A percentile compares a stretch with the other conserved stretches of the same genome.
Evolutionary conservation across 1,284 basidiomycete genomes (phyloP).

Genomic region (Thecaphora frezii): DNA sequence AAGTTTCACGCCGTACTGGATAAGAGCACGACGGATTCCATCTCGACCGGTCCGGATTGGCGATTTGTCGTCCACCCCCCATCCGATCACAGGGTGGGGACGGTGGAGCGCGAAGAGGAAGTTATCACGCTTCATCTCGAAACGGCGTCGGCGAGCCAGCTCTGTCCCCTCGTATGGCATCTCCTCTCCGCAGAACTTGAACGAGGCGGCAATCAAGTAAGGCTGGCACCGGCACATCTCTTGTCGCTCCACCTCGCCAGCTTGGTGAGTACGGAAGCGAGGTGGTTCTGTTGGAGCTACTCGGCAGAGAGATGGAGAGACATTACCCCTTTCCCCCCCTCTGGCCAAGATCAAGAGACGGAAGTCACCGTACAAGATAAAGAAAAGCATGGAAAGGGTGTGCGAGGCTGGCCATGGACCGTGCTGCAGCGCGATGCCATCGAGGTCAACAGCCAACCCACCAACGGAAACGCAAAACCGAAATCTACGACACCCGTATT

Average conservation of each 20-base stretch:
- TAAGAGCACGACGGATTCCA: conserved; percentile 33
- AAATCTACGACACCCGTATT: not conserved
- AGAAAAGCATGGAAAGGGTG: too few relatives aligned
- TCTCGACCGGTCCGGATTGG: conserved; percentile 19
- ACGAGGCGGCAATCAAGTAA: not conserved
- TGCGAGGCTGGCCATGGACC: not conserved
- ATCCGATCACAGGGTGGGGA: too few relatives aligned
- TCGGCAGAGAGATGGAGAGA: conserved; percentile 1
- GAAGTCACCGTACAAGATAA: too few relatives aligned
- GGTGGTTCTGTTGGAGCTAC: not conserved
- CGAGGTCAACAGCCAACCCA: not conserved
- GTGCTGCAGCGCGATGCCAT: not conserved
- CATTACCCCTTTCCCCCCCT: not conserved
- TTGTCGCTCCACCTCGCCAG: not conserved
- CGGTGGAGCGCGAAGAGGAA: not conserved
- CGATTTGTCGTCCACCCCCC: not conserved
- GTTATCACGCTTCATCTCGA: not conserved
- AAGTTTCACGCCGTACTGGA: conserved; percentile 28
- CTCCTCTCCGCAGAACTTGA: too few relatives aligned
- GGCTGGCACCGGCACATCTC: not conserved
- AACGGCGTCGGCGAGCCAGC: too few relatives aligned
- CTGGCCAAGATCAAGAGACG: too few relatives aligned
- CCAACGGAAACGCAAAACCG: not conserved
- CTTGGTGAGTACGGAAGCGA: not conserved
- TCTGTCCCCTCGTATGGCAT: not conserved